Evolutionary conservation across 176 grass and related monocot species (phyloP), one percentile per base, ranked within the genome.

Genomic region (Thalia dealbata): DNA sequence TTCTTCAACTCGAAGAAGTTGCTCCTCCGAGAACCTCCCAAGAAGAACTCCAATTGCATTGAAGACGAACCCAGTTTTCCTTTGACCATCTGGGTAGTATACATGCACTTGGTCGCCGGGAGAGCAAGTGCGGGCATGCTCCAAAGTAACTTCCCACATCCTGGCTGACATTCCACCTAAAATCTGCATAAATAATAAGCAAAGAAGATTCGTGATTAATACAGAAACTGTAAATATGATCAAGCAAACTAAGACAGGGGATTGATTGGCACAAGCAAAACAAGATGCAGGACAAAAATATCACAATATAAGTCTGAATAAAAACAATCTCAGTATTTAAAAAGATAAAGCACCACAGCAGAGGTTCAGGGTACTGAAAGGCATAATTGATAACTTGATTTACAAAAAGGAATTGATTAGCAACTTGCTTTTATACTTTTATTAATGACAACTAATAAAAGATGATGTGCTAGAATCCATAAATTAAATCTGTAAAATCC

Each of bases 91-190:
- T 52, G 79, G 85, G 75, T 88, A 82, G 77, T 91, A 88, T 43
- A 86, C 74, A 72, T 91, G 83, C 62, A 91, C 67, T 80, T 88
- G 84, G 46, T 99, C 87, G 41, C 35, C 67, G 25, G 79, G 75
- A 55, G 83, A 52, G 82, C 87, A 86, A 1, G 90, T 92, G 61
- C 82, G 82, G 41, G 90, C 87, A 74, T 97, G 95, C 43, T 97
- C 95, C 29, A 91, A 16, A 32, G 88, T 76, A 29, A 74, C 82
- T 76, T 97, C 95, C 95, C 90, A 97, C 90, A 93, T 88, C 77
- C 88, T 93, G 65, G 79, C 43, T 67, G 95, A 93, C 90, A 97
- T 93, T 56, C 95, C 95, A 76, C 95, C 87, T 56, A 97, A 80
- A 84, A 97, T 90, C 95, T 97, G 81, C 78, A 88, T 80, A 58